Conservation (phyloP, 176 grass and related monocot genomes). For the Carex littledalei region DNA sequence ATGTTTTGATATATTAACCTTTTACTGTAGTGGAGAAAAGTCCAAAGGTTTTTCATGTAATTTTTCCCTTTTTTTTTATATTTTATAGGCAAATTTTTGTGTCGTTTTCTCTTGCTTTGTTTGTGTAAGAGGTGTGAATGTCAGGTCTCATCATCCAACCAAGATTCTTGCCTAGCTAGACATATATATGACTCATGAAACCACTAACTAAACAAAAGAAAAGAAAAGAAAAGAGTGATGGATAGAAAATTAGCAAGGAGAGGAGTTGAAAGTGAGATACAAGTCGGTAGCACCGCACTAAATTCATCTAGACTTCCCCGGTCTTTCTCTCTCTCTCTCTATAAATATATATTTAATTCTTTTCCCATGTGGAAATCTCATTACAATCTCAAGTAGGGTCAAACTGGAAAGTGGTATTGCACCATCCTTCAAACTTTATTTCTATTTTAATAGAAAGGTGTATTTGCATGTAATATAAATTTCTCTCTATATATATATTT, state of each 20-base stretch:
- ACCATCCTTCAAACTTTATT: conserved; percentile 8
- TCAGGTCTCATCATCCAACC: conserved; percentile 20
- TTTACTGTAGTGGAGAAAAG: not conserved
- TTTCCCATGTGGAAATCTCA: conserved; percentile 8
- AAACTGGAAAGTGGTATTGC: not conserved
- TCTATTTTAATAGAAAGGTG: not conserved
- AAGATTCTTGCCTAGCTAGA: conserved; percentile 17
- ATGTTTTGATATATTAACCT: not conserved
- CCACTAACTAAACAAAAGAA: conserved; percentile 5
- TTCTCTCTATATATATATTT: not conserved
- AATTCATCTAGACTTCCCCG: not conserved
- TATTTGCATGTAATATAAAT: not conserved
- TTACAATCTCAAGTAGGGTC: not conserved
- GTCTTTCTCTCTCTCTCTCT: too few relatives aligned
- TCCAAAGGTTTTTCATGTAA: conserved; percentile 3
- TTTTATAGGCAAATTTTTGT: not conserved
- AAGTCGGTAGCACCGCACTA: conserved; percentile 14
- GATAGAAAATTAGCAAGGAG: not conserved
- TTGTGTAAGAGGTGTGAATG: not conserved
- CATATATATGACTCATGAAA: conserved; percentile 17
- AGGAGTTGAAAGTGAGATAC: conserved; percentile 14
- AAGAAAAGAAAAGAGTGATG: not conserved
- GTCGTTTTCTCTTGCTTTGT: not conserved
- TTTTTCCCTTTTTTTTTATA: not conserved
- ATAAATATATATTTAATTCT: not conserved